Percentiles rank a stretch among this genome's conserved stretches.
phyloP scores from a whole-genome alignment of 306 rosid genomes.

The Cotoneaster glaucophyllus region DNA sequence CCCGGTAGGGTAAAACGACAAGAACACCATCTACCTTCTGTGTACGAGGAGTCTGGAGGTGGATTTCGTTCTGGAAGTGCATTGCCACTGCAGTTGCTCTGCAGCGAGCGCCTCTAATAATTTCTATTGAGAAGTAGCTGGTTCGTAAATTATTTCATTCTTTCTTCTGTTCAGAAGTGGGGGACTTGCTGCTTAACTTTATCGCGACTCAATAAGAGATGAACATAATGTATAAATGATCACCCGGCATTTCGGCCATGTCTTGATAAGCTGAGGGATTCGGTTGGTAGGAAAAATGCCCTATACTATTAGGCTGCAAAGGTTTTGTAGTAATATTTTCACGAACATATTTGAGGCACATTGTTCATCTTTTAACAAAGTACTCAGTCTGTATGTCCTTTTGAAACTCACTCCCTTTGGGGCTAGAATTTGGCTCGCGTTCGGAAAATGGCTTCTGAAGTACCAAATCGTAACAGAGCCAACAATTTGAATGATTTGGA shows the following conservation, averaged over 20 bases:
- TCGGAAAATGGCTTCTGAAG: not conserved
- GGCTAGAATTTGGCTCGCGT: not conserved
- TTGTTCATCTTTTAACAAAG: not conserved
- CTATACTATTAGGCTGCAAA: not conserved
- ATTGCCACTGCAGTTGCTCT: slow-evolving; percentile 30
- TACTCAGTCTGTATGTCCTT: not conserved
- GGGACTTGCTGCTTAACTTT: not conserved
- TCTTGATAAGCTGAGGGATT: not conserved
- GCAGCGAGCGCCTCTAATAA: slow-evolving; percentile 28
- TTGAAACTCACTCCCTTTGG: not conserved
- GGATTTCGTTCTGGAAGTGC: slow-evolving; percentile 19
- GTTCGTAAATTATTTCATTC: slow-evolving; percentile 11
- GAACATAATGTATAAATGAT: not conserved
- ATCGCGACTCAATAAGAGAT: not conserved
- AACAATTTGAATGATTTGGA: not conserved
- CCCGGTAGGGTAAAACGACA: slow-evolving; percentile 26
- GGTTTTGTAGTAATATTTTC: not conserved
- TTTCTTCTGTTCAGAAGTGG: slow-evolving; percentile 10
- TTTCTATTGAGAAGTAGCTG: not conserved
- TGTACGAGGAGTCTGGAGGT: slow-evolving; percentile 30
- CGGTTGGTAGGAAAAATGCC: not conserved
- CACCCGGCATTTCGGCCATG: not conserved
- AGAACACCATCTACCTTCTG: slow-evolving; percentile 34
- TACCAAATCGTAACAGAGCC: not conserved
- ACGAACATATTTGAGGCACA: not conserved